Evolutionary conservation across 2,329 filamentous ascomycete genomes (phyloP).

Genomic region (Xylariaceae sp.): DNA sequence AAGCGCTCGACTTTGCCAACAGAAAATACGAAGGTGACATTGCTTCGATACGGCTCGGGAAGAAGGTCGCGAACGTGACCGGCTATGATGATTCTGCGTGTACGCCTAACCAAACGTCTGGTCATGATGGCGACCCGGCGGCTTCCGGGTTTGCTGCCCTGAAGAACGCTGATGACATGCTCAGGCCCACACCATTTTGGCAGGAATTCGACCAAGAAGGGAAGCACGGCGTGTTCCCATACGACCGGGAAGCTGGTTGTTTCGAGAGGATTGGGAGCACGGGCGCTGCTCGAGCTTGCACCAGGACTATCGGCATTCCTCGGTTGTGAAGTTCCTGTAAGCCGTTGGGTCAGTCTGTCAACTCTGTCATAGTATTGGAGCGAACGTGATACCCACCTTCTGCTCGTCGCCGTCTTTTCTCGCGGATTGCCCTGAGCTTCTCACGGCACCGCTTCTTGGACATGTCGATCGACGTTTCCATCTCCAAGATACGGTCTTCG

Average conservation of each 20-base stretch:
- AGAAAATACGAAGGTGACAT: constrained; percentile 35
- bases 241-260: constrained; percentile 35
- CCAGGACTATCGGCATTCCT: constrained; percentile 31
- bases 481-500: constrained; percentile 22
- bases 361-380: no score
- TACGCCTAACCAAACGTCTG: constrained; percentile 28
- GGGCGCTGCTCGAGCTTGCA: constrained; percentile 21
- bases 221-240: constrained; percentile 40
- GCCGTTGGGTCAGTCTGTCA: neutral
- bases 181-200: constrained; percentile 38
- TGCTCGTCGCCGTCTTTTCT: constrained; percentile 30
- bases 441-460: constrained; percentile 35
- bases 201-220: constrained; percentile 38
- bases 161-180: constrained; percentile 36
- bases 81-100: constrained; percentile 35
- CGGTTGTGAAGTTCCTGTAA: constrained; percentile 19
- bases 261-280: constrained; percentile 28
- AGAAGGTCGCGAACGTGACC: constrained; percentile 38
- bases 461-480: constrained; percentile 26
- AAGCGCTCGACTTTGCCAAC: constrained; percentile 34
- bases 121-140: constrained; percentile 40
- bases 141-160: constrained; percentile 32
- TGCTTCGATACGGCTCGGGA: constrained; percentile 28
- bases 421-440: constrained; percentile 31
- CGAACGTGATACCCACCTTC: constrained; percentile 21